Evolutionary conservation across 345 rosid genomes (phyloP).

Genomic region (Brassica rapa): DNA sequence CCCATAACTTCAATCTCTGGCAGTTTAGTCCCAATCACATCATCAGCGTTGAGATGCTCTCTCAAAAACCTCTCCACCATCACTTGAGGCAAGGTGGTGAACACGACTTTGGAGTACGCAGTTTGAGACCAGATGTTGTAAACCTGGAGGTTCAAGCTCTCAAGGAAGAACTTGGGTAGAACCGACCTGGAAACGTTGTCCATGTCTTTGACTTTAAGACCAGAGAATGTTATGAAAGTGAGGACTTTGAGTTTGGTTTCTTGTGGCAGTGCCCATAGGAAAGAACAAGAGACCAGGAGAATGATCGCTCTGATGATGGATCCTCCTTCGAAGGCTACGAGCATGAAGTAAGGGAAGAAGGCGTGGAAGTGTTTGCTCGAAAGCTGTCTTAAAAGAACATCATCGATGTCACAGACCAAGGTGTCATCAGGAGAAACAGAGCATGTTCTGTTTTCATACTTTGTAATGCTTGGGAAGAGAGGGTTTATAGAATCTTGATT

Average conservation of each 20-base stretch:
- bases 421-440: conserved; percentile 37
- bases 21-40: conserved; percentile 76
- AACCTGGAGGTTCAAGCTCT: conserved; percentile 64
- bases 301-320: conserved; percentile 66
- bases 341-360: conserved; percentile 95
- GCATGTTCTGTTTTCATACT: conserved; percentile 37
- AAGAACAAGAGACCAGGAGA: conserved; percentile 56
- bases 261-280: conserved; percentile 57
- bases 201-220: conserved; percentile 59
- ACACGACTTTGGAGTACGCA: conserved; percentile 47
- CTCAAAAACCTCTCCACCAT: conserved; percentile 75
- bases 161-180: conserved; percentile 89
- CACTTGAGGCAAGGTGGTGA: conserved; percentile 77
- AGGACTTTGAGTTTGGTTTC: conserved; percentile 57
- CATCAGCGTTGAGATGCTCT: conserved; percentile 64
- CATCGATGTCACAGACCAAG: conserved; percentile 68
- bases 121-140: conserved; percentile 52
- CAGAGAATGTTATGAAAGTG: conserved; percentile 75
- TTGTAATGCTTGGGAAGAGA: conserved; percentile 49
- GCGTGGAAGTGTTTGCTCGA: conserved; percentile 46
- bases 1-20: conserved; percentile 36
- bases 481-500: conserved; percentile 19
- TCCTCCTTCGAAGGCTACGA: conserved; percentile 90
- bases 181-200: conserved; percentile 75
- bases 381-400: conserved; percentile 51